Conservation (phyloP, 148 eudicot genomes). For the Rhododendron ovatum region DNA sequence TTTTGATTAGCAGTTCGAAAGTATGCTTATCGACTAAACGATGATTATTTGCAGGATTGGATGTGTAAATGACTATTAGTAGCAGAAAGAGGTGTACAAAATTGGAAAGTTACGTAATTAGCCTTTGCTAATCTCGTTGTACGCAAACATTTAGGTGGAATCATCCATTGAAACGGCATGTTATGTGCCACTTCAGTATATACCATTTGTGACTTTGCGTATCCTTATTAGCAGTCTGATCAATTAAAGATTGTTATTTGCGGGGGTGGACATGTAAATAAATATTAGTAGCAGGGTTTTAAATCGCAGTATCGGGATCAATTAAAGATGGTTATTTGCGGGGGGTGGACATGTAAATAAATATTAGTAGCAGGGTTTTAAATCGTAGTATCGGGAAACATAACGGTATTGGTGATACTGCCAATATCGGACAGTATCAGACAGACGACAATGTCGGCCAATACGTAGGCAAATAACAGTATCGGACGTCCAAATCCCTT, state of each 20-base stretch:
- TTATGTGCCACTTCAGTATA: not conserved
- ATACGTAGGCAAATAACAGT: not conserved
- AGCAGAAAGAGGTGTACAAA: not conserved
- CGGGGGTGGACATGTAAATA: not conserved
- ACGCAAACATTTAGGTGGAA: not conserved
- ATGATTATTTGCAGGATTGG: not conserved
- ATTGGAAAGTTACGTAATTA: not conserved
- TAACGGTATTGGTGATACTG: not conserved
- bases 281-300: not conserved
- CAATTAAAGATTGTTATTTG: not conserved
- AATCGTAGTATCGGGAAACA: too few relatives aligned
- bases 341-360: too few relatives aligned
- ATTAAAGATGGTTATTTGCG: too few relatives aligned
- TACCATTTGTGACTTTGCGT: not conserved
- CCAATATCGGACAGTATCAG: too few relatives aligned
- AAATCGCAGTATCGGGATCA: too few relatives aligned
- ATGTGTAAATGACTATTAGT: not conserved
- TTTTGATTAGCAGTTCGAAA: not conserved
- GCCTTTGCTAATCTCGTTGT: not conserved
- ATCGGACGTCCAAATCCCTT: too few relatives aligned
- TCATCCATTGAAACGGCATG: not conserved
- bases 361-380: too few relatives aligned
- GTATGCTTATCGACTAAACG: not conserved
- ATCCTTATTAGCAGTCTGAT: not conserved
- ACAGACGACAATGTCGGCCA: not conserved